A percentile compares a stretch with the other conserved stretches of the same genome.
phyloP scores from a whole-genome alignment of 2,329 filamentous ascomycete genomes.

The Fusarium tanahbumbuense region DNA sequence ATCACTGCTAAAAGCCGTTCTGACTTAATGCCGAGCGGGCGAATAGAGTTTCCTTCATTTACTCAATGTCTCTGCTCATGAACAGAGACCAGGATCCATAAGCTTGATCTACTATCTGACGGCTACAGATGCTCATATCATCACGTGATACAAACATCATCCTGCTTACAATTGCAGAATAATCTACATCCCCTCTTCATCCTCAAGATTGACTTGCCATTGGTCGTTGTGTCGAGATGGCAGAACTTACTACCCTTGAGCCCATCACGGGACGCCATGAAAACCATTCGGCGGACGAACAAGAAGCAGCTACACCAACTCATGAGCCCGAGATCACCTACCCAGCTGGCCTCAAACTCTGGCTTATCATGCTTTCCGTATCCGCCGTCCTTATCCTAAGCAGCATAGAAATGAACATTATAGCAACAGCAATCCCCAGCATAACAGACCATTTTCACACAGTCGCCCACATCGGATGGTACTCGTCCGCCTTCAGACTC shows the following conservation, averaged over 20 bases:
- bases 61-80: too few species aligned
- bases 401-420: conserved; percentile 43
- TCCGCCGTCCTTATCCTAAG: conserved; percentile 16
- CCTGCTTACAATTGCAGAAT: too few species aligned
- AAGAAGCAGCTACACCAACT: fast-evolving
- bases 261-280: fast-evolving
- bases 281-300: fast-evolving
- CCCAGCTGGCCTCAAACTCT: conserved; percentile 6
- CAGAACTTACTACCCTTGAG: background rate
- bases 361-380: conserved; percentile 17
- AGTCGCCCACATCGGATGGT: conserved; percentile 42
- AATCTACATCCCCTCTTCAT: too few species aligned
- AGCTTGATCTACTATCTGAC: too few species aligned
- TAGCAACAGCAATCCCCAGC: conserved; percentile 43
- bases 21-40: too few species aligned
- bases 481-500: conserved; percentile 49
- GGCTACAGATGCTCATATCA: too few species aligned
- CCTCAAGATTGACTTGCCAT: too few species aligned
- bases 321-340: fast-evolving
- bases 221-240: too few species aligned
- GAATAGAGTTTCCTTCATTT: too few species aligned
- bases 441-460: conserved; percentile 45
- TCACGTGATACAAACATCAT: too few species aligned
- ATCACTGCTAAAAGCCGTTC: too few species aligned
- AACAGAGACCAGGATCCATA: too few species aligned